A percentile compares a stretch with the other conserved stretches of the same genome.
These are phyloP conservation scores for Phycomyces nitens DNA, from an alignment of 192 early-diverging fungal genomes.

Conservation along the genomic window DNA sequence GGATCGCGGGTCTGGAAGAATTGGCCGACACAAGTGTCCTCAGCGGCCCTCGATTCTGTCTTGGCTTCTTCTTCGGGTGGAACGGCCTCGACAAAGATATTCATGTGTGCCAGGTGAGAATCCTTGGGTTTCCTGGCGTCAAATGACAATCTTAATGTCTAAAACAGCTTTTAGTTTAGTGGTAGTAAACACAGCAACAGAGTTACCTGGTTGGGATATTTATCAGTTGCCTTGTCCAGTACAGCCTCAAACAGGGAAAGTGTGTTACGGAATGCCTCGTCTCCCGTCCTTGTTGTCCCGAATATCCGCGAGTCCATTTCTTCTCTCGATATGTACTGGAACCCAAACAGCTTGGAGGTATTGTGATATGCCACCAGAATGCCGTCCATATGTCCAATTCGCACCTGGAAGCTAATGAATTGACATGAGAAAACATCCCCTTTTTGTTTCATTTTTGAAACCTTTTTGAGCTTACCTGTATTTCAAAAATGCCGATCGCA, in stretches of 20 bases:
- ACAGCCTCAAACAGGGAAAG: conserved; percentile 61
- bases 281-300: conserved; percentile 65
- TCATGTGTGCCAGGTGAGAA: conserved; percentile 8
- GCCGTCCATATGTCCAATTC: conserved; percentile 95
- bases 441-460: conserved; percentile 8
- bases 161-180: too few species aligned
- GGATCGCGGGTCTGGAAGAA: too few species aligned
- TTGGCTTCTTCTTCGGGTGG: conserved; percentile 25
- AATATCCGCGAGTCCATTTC: conserved; percentile 82
- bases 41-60: neutral
- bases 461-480: conserved; percentile 45
- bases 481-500: conserved; percentile 87
- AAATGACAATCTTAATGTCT: conserved; percentile 56
- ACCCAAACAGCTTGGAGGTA: conserved; percentile 86
- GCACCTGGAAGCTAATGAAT: conserved; percentile 75
- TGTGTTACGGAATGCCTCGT: conserved; percentile 64
- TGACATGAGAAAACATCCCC: neutral
- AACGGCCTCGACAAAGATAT: conserved; percentile 54
- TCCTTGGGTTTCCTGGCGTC: conserved; percentile 21
- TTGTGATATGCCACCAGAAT: conserved; percentile 93
- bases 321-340: conserved; percentile 83
- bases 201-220: conserved; percentile 50
- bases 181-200: too few species aligned
- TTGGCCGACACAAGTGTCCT: neutral
- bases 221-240: conserved; percentile 56